Percentiles rank a stretch among this genome's conserved stretches.
phyloP scores from a whole-genome alignment of 129 eudicot genomes.

The Tagetes patula region DNA sequence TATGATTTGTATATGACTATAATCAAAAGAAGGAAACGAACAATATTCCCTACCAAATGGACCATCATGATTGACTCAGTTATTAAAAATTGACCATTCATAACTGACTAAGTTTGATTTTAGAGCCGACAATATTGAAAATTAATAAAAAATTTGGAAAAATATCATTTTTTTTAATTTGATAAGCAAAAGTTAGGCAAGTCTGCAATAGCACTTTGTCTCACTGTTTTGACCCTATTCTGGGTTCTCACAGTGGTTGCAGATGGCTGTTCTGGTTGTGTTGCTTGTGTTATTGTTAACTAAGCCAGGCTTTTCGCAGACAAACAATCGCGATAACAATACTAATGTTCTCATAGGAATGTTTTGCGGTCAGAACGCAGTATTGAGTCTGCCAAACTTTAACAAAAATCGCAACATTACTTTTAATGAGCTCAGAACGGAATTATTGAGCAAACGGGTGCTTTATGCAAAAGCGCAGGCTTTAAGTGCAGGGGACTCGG shows the following conservation, averaged over 20 bases:
- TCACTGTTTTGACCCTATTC: no score
- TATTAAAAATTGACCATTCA: neutral
- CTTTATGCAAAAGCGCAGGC: slow-evolving; percentile 47
- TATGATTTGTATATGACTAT: no score
- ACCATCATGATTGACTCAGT: no score
- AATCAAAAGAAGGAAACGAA: no score
- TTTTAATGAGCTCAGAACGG: slow-evolving; percentile 44
- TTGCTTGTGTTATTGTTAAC: slow-evolving; percentile 18
- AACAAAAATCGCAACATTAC: slow-evolving; percentile 46
- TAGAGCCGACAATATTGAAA: neutral
- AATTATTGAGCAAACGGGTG: slow-evolving; percentile 25
- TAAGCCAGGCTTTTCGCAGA: slow-evolving; percentile 24
- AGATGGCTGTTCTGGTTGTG: slow-evolving; percentile 24
- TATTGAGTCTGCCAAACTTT: slow-evolving; percentile 17
- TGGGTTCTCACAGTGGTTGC: neutral
- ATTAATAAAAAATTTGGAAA: neutral
- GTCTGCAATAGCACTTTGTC: no score
- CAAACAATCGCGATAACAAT: slow-evolving; percentile 15
- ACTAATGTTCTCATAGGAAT: neutral
- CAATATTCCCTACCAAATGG: no score
- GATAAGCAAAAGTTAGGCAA: neutral
- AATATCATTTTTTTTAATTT: neutral
- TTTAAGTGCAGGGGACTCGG: slow-evolving; percentile 52
- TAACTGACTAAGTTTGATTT: neutral
- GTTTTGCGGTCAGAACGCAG: slow-evolving; percentile 20